Percentiles rank a stretch among this genome's conserved stretches.
phyloP scores from a whole-genome alignment of 148 eudicot species.

The Drosera capensis region DNA sequence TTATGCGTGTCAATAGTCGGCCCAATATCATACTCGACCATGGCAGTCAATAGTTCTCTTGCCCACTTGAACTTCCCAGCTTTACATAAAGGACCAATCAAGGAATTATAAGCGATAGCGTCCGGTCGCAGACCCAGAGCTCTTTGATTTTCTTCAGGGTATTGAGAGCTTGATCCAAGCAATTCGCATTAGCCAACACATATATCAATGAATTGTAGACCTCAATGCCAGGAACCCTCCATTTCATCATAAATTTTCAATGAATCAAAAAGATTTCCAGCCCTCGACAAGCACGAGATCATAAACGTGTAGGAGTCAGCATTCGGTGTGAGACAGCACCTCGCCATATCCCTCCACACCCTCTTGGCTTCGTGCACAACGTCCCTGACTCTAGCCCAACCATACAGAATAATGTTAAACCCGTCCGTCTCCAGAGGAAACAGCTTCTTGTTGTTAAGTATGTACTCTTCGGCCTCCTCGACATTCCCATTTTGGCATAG shows the following conservation, averaged over 20 bases:
- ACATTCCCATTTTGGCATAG: constrained; percentile 68
- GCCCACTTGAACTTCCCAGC: constrained; percentile 52
- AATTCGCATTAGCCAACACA: constrained; percentile 55
- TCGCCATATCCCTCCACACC: constrained; percentile 89
- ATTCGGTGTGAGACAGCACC: constrained; percentile 48
- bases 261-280: constrained; percentile 65
- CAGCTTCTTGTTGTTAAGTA: constrained; percentile 51
- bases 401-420: constrained; percentile 71
- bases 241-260: constrained; percentile 79
- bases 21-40: constrained; percentile 34
- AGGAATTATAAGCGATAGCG: constrained; percentile 43
- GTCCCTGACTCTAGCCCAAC: constrained; percentile 57
- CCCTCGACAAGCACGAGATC: constrained; percentile 69
- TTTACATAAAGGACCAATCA: constrained; percentile 74
- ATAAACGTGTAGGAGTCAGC: constrained; percentile 56
- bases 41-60: constrained; percentile 29
- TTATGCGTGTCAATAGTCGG: constrained; percentile 68
- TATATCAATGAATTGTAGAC: constrained; percentile 75
- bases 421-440: constrained; percentile 67
- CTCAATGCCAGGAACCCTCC: constrained; percentile 51
- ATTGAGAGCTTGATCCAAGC: constrained; percentile 58
- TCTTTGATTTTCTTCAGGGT: constrained; percentile 46
- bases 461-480: constrained; percentile 85
- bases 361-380: constrained; percentile 76
- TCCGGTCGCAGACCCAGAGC: constrained; percentile 37